phyloP scores from a whole-genome alignment of 805 yeast genomes.

The Metschnikowia gruessii region DNA sequence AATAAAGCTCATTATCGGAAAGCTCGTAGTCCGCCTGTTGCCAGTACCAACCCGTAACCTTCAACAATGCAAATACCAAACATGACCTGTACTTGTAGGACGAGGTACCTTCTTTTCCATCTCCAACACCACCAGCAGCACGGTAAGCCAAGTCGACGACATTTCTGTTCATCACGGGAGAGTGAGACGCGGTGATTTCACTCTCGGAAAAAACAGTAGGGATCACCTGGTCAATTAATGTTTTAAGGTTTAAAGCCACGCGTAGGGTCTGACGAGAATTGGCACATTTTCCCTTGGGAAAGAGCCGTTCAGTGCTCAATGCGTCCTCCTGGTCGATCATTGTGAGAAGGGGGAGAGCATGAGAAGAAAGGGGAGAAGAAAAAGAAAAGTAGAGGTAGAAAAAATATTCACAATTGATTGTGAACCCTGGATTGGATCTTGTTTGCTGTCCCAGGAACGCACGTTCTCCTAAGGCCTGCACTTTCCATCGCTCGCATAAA shows the following conservation, averaged over 20 bases:
- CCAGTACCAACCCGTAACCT: slow-evolving; percentile 78
- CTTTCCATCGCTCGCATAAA: background rate
- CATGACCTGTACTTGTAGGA: slow-evolving; percentile 64
- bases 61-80: slow-evolving; percentile 65
- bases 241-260: slow-evolving; percentile 70
- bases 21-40: slow-evolving; percentile 56
- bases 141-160: slow-evolving; percentile 59
- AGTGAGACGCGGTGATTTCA: slow-evolving; percentile 52
- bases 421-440: background rate
- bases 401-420: too few relatives aligned
- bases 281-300: slow-evolving; percentile 39
- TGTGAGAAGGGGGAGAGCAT: too few relatives aligned
- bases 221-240: slow-evolving; percentile 65
- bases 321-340: slow-evolving; percentile 3
- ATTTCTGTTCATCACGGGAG: slow-evolving; percentile 55
- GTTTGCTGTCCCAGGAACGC: slow-evolving; percentile 3
- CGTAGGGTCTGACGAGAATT: slow-evolving; percentile 65
- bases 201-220: slow-evolving; percentile 59
- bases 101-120: slow-evolving; percentile 52
- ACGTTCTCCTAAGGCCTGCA: slow-evolving; percentile 1
- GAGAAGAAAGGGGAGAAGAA: background rate
- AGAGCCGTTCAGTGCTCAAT: slow-evolving; percentile 2
- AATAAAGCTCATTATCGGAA: slow-evolving; percentile 63
- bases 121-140: slow-evolving; percentile 80
- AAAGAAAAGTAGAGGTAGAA: background rate